Percentiles rank a stretch among this genome's conserved stretches.
These are phyloP conservation scores for Akanthomyces dipterigenus DNA, from an alignment of 2,329 filamentous ascomycete species.

Conservation along the genomic window DNA sequence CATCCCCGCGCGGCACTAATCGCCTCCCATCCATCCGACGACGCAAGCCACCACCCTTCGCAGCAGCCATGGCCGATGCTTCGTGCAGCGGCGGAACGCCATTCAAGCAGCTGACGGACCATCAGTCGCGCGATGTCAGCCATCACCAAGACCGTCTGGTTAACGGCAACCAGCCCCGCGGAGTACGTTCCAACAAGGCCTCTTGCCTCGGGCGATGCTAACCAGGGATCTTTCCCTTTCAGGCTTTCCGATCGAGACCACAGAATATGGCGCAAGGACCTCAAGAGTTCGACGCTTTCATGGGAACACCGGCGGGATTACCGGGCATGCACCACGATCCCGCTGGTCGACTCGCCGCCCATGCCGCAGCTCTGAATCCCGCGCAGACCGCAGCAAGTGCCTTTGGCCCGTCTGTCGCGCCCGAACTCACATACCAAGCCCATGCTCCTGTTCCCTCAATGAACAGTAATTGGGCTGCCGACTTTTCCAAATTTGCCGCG, in stretches of 20 bases:
- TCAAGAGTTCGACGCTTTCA: constrained; percentile 30
- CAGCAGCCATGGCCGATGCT: constrained; percentile 30
- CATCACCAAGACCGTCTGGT: constrained; percentile 35
- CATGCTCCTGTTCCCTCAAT: constrained; percentile 19
- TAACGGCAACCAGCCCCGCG: constrained; percentile 22
- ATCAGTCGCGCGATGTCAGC: constrained; percentile 35
- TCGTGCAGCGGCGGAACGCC: constrained; percentile 36
- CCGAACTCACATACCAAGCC: constrained; percentile 18
- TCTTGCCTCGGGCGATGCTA: neutral
- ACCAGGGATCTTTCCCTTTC: constrained; percentile 15
- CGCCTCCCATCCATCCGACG: neutral
- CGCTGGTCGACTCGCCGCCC: constrained; percentile 27
- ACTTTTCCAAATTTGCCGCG: constrained; percentile 28
- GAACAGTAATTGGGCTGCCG: constrained; percentile 29
- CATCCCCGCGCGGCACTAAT: neutral
- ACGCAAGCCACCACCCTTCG: neutral
- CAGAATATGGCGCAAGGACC: constrained; percentile 20
- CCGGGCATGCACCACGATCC: constrained; percentile 27
- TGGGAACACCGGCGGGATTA: constrained; percentile 23
- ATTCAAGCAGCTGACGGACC: constrained; percentile 36
- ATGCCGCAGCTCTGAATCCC: constrained; percentile 27
- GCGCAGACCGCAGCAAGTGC: constrained; percentile 15
- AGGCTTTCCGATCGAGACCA: constrained; percentile 30
- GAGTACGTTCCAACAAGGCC: constrained; percentile 21
- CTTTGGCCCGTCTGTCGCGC: constrained; percentile 15